A percentile compares a stretch with the other conserved stretches of the same genome.
These are phyloP conservation scores for Talaromyces sp. DNA, from an alignment of 2,329 filamentous ascomycete species.

Conservation along the genomic window DNA sequence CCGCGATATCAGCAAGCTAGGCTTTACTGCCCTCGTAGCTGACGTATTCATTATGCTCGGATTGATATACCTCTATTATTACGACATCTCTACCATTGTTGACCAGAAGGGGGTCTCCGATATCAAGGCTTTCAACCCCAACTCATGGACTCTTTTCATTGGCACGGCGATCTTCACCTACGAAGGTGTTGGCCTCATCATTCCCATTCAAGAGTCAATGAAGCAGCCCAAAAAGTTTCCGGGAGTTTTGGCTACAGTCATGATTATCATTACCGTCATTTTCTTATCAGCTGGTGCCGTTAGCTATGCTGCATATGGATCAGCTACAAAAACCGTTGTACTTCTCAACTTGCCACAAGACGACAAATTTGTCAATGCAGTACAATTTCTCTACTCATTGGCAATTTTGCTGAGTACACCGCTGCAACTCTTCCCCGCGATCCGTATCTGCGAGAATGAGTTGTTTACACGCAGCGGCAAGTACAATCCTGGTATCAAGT, in stretches of 20 bases:
- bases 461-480: conserved; percentile 93
- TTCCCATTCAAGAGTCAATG: conserved; percentile 98
- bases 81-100: conserved; percentile 80
- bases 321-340: conserved; percentile 91
- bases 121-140: conserved; percentile 83
- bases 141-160: conserved; percentile 95
- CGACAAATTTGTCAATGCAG: conserved; percentile 87
- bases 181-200: conserved; percentile 94
- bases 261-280: conserved; percentile 89
- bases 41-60: conserved; percentile 93
- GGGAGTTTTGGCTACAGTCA: conserved; percentile 79
- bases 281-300: conserved; percentile 90
- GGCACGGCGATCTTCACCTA: conserved; percentile 99
- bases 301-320: conserved; percentile 94
- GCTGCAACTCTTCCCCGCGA: conserved; percentile 94
- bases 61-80: conserved; percentile 92
- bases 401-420: conserved; percentile 96
- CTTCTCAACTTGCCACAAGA: conserved; percentile 95
- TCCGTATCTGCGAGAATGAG: conserved; percentile 92
- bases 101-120: conserved; percentile 72
- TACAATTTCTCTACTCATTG: conserved; percentile 95
- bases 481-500: conserved; percentile 97
- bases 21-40: conserved; percentile 87
- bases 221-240: conserved; percentile 86
- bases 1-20: conserved; percentile 94